These are phyloP conservation scores for Omphalea diandra DNA, from an alignment of 441 rosid genomes.

Conservation along the genomic window DNA sequence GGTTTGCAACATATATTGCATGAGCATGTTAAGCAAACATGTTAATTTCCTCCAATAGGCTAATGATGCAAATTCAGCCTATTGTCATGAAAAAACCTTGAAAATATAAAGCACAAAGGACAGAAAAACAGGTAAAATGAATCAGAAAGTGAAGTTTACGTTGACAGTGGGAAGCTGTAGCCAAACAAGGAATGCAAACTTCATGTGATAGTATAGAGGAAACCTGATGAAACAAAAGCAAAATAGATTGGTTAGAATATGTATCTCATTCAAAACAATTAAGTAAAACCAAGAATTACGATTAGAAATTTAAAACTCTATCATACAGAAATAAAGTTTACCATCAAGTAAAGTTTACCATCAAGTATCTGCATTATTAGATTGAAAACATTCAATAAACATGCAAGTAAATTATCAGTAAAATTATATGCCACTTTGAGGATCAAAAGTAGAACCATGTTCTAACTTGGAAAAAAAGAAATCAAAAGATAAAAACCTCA, in stretches of 20 bases:
- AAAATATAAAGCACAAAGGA: neutral
- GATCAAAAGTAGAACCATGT: neutral
- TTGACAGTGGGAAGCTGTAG: constrained; percentile 58
- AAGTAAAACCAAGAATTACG: constrained; percentile 2
- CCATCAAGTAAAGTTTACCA: too few relatives aligned
- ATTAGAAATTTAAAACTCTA: too few relatives aligned
- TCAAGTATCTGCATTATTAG: too few relatives aligned
- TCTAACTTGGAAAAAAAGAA: neutral
- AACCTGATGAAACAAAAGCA: constrained; percentile 38
- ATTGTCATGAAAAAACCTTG: neutral
- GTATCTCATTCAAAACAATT: neutral
- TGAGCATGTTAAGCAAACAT: neutral
- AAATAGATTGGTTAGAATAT: constrained; percentile 17
- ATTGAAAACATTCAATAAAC: neutral
- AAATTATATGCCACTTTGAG: neutral
- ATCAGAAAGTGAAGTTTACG: constrained; percentile 43
- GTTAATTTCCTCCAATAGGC: neutral
- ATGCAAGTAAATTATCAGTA: neutral
- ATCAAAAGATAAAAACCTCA: neutral
- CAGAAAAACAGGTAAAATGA: constrained; percentile 16
- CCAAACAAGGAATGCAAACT: constrained; percentile 78
- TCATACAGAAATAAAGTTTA: constrained; percentile 1
- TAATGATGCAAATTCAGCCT: neutral
- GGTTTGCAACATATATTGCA: neutral
- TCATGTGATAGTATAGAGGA: constrained; percentile 58